A percentile compares a stretch with the other conserved stretches of the same genome.
Conservation (phyloP, 2,329 filamentous ascomycete species). For the Alternaria metachromatica region DNA sequence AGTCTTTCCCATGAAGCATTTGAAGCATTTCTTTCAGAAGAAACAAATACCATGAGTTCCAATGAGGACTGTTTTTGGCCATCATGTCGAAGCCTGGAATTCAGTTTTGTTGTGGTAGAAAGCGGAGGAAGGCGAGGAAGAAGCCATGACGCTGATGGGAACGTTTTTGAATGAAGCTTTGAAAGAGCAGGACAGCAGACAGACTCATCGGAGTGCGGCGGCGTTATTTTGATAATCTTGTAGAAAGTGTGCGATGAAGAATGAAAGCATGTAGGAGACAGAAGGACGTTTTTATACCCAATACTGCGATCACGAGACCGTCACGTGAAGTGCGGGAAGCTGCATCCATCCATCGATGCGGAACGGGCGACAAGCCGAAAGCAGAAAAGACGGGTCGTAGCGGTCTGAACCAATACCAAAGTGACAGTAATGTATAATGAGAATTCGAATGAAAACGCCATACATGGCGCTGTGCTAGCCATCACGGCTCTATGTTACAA, state of each 20-base stretch:
- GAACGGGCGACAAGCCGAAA: fast-evolving
- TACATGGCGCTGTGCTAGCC: neutral
- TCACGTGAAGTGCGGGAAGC: fast-evolving
- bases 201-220: no score
- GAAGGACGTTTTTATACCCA: neutral
- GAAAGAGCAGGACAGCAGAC: neutral
- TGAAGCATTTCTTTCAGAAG: no score
- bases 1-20: no score
- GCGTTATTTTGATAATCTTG: neutral
- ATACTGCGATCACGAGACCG: neutral
- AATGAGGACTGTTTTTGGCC: no score
- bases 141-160: neutral
- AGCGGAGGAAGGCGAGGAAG: neutral
- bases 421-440: neutral
- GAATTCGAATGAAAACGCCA: neutral
- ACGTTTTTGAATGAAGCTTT: no score
- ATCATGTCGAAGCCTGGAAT: no score
- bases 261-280: neutral
- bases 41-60: no score
- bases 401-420: neutral
- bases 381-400: neutral
- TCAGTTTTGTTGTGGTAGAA: no score
- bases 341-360: neutral
- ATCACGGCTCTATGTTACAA: neutral
- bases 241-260: neutral